Base-by-base conservation (phyloP, 805 yeast species). In the Debaryomyces hansenii region DNA sequence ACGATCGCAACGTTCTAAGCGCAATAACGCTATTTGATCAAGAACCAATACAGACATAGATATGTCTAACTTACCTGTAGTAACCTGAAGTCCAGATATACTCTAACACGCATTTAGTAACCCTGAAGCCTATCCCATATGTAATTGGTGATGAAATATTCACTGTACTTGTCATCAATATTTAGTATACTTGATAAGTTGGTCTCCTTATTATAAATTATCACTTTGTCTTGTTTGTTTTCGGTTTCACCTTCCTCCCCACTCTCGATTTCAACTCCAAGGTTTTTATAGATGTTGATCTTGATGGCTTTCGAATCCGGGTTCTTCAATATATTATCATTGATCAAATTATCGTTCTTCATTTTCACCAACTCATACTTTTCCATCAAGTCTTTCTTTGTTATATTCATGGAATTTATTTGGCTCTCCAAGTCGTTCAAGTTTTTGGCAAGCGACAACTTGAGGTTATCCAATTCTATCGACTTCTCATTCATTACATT, bases 111-210 rank as follows among this genome's bases (percentile, higher is more conserved):
- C 27, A 3, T 9, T 20, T 32, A 41, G 11, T 41, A 20, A 18
- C 44, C 37, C 28, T 33, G 38, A 3, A 58, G 34, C 29, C 78
- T 75, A 50, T 87, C 94, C 96, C 96, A 88, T 28, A 88, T 78
- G 59, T 80, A 85, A 57, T 88, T 87, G 11, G 89, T 78, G 27
- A 86, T 77, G 62, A 86, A 87, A 56, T 76, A 84, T 48, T 83
- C 84, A 55, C 86, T 80, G 50, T 83, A 80, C 48, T 80, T 77
- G 28, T 72, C 69, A 37, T 75, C 74, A 58, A 82, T 74, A 21
- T 79, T 75, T 43, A 85, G 63, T 7, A 79, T 68, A 53, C 77
- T 79, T 1, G 82, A 65, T 21, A 69, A 60, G 40, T 77, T 77
- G 21, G 64, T 64, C n/a, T 62, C 62, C 45, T 74, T 75, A 57